Conservation (phyloP, 1,139 yeast species). For the Keqinozyma sinolaborantium region DNA sequence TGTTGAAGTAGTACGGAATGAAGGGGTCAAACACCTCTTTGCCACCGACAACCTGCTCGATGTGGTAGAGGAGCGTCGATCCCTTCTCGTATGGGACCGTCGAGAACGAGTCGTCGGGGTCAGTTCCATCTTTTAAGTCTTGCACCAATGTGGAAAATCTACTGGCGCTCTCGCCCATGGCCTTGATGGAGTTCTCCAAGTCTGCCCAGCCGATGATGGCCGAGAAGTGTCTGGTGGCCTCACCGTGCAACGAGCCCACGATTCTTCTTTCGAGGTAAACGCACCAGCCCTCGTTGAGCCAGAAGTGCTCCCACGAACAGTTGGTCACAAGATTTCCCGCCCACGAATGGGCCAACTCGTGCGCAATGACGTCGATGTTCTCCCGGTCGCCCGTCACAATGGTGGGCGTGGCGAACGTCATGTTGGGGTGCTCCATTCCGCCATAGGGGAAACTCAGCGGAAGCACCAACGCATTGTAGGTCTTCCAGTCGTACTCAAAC, state of each 20-base stretch:
- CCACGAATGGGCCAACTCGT: constrained; percentile 92
- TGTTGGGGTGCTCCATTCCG: constrained; percentile 94
- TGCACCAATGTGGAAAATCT: constrained; percentile 68
- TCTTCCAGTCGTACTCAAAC: constrained; percentile 84
- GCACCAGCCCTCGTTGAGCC: constrained; percentile 97
- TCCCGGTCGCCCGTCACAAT: constrained; percentile 82
- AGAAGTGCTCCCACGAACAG: constrained; percentile 90
- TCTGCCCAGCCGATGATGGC: constrained; percentile 91
- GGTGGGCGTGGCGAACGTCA: constrained; percentile 90
- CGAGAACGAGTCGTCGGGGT: constrained; percentile 89
- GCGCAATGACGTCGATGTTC: constrained; percentile 86
- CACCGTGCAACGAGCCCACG: constrained; percentile 74
- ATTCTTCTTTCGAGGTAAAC: constrained; percentile 88
- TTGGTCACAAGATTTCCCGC: constrained; percentile 87
- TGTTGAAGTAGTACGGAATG: constrained; percentile 71
- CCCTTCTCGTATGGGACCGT: constrained; percentile 93
- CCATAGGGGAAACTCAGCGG: constrained; percentile 91
- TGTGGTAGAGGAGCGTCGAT: constrained; percentile 67
- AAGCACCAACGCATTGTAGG: constrained; percentile 75
- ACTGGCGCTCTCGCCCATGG: constrained; percentile 52
- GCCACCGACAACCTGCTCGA: constrained; percentile 66
- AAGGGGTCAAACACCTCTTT: constrained; percentile 66
- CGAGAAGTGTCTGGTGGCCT: constrained; percentile 69
- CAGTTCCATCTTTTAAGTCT: constrained; percentile 59
- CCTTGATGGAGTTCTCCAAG: constrained; percentile 58